These are phyloP conservation scores for Hypoxylon sp. DNA, from an alignment of 2,329 filamentous ascomycete genomes.

Conservation along the genomic window DNA sequence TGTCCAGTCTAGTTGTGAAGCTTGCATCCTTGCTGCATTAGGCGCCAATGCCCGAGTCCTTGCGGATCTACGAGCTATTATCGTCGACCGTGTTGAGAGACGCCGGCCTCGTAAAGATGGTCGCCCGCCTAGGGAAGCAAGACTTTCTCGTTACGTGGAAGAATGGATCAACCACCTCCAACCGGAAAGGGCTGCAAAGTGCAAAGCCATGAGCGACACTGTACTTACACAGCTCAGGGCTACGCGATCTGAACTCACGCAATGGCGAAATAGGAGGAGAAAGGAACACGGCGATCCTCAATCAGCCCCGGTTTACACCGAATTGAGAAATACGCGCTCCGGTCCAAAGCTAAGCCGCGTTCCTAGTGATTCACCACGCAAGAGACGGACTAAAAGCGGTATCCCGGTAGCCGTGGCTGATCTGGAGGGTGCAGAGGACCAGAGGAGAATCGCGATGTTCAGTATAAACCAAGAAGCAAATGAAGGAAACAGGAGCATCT, in stretches of 20 bases:
- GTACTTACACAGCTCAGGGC: conserved; percentile 44
- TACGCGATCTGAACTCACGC: conserved; percentile 38
- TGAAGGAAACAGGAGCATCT: conserved; percentile 43
- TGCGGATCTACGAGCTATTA: conserved; percentile 61
- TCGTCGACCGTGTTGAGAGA: conserved; percentile 58
- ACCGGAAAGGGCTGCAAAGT: conserved; percentile 43
- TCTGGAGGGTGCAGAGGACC: conserved; percentile 39
- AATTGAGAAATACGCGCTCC: conserved; percentile 38
- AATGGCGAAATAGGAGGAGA: conserved; percentile 43
- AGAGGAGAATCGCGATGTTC: conserved; percentile 41
- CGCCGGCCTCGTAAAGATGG: conserved; percentile 16
- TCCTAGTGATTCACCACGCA: conserved; percentile 18
- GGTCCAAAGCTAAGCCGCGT: conserved; percentile 31
- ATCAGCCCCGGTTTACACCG: conserved; percentile 35
- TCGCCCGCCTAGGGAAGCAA: conserved; percentile 49
- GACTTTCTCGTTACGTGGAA: conserved; percentile 59
- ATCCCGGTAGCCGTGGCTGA: conserved; percentile 50
- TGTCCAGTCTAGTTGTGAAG: conserved; percentile 63
- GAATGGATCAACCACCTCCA: conserved; percentile 60
- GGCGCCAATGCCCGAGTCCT: conserved; percentile 61
- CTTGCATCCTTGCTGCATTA: conserved; percentile 66
- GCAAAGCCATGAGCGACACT: conserved; percentile 43
- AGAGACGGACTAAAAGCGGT: conserved; percentile 47
- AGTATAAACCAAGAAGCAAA: conserved; percentile 8
- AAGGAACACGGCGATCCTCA: conserved; percentile 6